Evolutionary conservation across 2,329 filamentous ascomycete genomes (phyloP).

Genomic region (Hypoxylon sp.): DNA sequence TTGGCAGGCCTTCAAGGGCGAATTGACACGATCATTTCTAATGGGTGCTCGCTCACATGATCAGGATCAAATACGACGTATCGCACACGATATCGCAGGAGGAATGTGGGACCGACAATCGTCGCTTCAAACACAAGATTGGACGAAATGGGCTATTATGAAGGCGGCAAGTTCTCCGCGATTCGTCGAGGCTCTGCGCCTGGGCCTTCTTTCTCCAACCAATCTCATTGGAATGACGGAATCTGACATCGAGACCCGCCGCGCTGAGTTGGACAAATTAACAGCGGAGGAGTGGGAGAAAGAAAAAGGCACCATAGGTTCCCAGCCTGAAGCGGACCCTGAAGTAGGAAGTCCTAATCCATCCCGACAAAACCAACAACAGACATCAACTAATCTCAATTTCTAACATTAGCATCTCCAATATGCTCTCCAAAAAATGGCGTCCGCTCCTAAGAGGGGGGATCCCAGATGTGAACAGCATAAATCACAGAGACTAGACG

Average conservation of each 20-base stretch:
- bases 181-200: constrained; percentile 48
- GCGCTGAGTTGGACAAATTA: constrained; percentile 26
- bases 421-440: constrained; percentile 40
- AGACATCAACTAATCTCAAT: constrained; percentile 38
- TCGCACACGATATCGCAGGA: constrained; percentile 32
- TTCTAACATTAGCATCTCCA: constrained; percentile 43
- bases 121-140: constrained; percentile 18
- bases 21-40: constrained; percentile 42
- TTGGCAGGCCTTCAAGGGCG: constrained; percentile 34
- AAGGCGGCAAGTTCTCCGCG: constrained; percentile 37
- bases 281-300: constrained; percentile 38
- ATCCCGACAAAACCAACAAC: constrained; percentile 22
- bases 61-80: constrained; percentile 20
- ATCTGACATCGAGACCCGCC: constrained; percentile 23
- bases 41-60: constrained; percentile 16
- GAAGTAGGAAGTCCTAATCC: constrained; percentile 46
- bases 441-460: constrained; percentile 27
- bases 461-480: constrained; percentile 19
- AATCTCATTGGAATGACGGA: constrained; percentile 43
- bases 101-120: constrained; percentile 33
- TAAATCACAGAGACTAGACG: constrained; percentile 50
- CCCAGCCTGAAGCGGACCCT: constrained; percentile 32
- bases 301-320: constrained; percentile 13
- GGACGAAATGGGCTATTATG: constrained; percentile 43
- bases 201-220: constrained; percentile 35